A percentile compares a stretch with the other conserved stretches of the same genome.
These are phyloP conservation scores for Cutaneotrichosporon cavernicola DNA, from an alignment of 1,284 basidiomycete species.

Conservation along the genomic window DNA sequence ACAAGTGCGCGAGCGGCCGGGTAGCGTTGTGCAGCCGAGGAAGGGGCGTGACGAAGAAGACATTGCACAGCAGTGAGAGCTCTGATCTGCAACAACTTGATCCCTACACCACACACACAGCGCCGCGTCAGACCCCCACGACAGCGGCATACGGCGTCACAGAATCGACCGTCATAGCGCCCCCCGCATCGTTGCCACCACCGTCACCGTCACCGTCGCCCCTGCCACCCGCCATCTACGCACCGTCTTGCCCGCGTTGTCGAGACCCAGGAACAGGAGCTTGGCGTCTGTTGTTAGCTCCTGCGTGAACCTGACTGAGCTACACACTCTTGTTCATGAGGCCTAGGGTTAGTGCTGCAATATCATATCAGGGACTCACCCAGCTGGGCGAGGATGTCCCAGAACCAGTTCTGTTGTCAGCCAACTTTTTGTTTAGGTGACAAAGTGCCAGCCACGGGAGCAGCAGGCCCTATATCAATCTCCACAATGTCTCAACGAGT, in stretches of 20 bases:
- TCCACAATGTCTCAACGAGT: too few species aligned
- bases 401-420: slow-evolving; percentile 73
- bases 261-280: slow-evolving; percentile 97
- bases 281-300: slow-evolving; percentile 63
- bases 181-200: not conserved
- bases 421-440: not conserved
- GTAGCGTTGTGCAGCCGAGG: not conserved
- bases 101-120: not conserved
- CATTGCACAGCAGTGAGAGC: not conserved
- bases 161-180: not conserved
- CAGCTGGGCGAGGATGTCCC: slow-evolving; percentile 85
- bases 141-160: not conserved
- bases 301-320: not conserved
- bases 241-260: slow-evolving; percentile 99
- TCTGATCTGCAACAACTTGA: not conserved
- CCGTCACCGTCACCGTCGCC: not conserved
- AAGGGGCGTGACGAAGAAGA: not conserved
- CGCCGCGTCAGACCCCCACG: not conserved
- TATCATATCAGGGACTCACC: slow-evolving; percentile 59
- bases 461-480: too few species aligned
- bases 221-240: slow-evolving; percentile 14
- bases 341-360: slow-evolving; percentile 58
- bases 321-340: slow-evolving; percentile 85
- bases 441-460: not conserved
- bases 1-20: not conserved